A percentile compares a stretch with the other conserved stretches of the same genome.
phyloP scores from a whole-genome alignment of 768 basidiomycete genomes.

The Mycena chlorophos region DNA sequence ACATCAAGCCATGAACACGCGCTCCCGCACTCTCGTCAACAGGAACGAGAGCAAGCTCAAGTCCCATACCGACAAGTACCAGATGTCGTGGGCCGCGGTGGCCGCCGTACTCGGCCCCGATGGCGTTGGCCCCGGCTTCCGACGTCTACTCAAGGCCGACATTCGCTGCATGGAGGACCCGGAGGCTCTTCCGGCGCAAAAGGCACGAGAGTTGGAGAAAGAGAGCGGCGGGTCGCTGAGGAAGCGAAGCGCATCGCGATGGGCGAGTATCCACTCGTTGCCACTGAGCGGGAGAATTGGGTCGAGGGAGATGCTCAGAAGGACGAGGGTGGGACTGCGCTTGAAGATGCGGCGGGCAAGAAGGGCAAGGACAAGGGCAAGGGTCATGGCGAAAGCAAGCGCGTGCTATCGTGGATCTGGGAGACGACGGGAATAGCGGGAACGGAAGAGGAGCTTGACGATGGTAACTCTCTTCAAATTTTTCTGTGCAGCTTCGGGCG shows the following conservation, averaged over 20 bases:
- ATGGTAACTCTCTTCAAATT: background rate
- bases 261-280: background rate
- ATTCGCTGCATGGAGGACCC: conserved; percentile 1
- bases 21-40: conserved; percentile 3
- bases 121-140: background rate
- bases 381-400: background rate
- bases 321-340: background rate
- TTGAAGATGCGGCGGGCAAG: background rate
- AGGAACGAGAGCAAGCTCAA: conserved; percentile 10
- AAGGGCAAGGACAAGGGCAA: background rate
- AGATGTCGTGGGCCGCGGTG: conserved; percentile 2
- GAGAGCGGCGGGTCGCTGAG: background rate
- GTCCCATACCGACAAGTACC: conserved; percentile 6
- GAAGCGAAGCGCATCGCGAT: background rate
- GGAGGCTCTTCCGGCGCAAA: background rate
- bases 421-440: background rate
- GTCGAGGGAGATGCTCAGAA: background rate
- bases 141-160: background rate
- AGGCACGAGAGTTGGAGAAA: background rate
- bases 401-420: background rate
- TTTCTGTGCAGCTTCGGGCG: background rate
- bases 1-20: conserved; percentile 9
- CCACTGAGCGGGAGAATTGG: background rate
- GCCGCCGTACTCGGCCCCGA: background rate
- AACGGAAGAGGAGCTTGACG: background rate